A percentile compares a stretch with the other conserved stretches of the same genome.
Evolutionary conservation across 2,329 filamentous ascomycete species (phyloP).

Genomic region (Plenodomus tracheiphilus): DNA sequence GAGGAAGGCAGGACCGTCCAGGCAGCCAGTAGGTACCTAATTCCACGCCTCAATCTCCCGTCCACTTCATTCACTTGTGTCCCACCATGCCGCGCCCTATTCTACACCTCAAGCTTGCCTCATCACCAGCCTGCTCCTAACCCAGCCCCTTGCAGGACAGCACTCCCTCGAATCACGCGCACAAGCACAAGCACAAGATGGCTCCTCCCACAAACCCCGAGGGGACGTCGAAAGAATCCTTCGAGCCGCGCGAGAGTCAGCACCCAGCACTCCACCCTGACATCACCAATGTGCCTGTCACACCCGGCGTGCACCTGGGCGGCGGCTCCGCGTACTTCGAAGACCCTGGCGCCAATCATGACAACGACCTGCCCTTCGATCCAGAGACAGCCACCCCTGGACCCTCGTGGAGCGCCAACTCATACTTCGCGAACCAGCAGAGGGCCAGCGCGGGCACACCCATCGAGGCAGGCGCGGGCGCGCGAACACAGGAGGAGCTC

Average conservation of each 20-base stretch:
- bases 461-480: constrained; percentile 50
- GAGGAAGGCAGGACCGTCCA: too few species aligned
- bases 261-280: constrained; percentile 47
- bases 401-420: constrained; percentile 43
- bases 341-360: constrained; percentile 15
- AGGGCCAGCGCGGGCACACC: constrained; percentile 35
- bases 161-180: constrained; percentile 8
- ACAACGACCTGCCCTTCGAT: constrained; percentile 32
- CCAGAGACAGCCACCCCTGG: constrained; percentile 35
- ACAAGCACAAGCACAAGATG: constrained; percentile 24
- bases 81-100: too few species aligned
- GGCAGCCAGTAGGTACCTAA: too few species aligned
- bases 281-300: constrained; percentile 48
- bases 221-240: constrained; percentile 19
- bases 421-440: constrained; percentile 38
- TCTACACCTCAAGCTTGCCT: neutral
- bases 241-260: constrained; percentile 30
- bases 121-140: constrained; percentile 12
- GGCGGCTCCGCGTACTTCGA: constrained; percentile 46
- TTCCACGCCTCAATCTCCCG: too few species aligned
- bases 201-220: constrained; percentile 26
- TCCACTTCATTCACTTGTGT: too few species aligned
- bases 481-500: constrained; percentile 54
- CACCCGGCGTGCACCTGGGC: constrained; percentile 44
- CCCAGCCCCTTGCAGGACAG: constrained; percentile 27